Conservation (phyloP, 2,329 filamentous ascomycete genomes). For the Aspergillus floridensis region DNA sequence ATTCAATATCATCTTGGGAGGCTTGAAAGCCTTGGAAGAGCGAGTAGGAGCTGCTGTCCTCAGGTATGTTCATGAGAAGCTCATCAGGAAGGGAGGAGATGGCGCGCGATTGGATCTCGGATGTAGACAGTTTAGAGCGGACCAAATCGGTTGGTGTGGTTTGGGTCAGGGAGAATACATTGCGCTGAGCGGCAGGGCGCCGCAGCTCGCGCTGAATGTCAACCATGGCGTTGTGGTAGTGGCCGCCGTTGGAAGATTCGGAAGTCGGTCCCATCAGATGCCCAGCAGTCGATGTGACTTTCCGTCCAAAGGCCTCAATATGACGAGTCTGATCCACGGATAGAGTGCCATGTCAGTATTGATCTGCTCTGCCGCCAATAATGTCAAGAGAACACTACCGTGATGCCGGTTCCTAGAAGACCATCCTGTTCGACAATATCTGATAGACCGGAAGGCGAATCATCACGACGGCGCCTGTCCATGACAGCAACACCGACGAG, state of each 20-base stretch:
- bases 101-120: constrained; percentile 92
- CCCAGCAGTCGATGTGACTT: constrained; percentile 88
- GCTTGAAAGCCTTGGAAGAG: constrained; percentile 97
- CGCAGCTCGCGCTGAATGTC: constrained; percentile 87
- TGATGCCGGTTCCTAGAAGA: constrained; percentile 49
- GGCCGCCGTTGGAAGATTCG: constrained; percentile 54
- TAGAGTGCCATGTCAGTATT: not conserved
- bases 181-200: constrained; percentile 78
- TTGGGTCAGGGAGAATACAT: constrained; percentile 85
- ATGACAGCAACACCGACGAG: constrained; percentile 30
- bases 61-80: constrained; percentile 82
- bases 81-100: constrained; percentile 87
- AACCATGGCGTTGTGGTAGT: constrained; percentile 84
- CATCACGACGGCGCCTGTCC: constrained; percentile 47
- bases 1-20: constrained; percentile 61
- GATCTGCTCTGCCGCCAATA: not conserved
- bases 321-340: constrained; percentile 66
- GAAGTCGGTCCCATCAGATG: constrained; percentile 74
- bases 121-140: constrained; percentile 81
- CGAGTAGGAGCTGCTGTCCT: constrained; percentile 80
- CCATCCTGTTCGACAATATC: constrained; percentile 44
- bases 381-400: constrained; percentile 33
- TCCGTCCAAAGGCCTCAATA: constrained; percentile 87
- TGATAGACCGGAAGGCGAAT: constrained; percentile 44
- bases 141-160: constrained; percentile 93